These are phyloP conservation scores for Didymellaceae sp. DNA, from an alignment of 2,329 filamentous ascomycete species.

Conservation along the genomic window DNA sequence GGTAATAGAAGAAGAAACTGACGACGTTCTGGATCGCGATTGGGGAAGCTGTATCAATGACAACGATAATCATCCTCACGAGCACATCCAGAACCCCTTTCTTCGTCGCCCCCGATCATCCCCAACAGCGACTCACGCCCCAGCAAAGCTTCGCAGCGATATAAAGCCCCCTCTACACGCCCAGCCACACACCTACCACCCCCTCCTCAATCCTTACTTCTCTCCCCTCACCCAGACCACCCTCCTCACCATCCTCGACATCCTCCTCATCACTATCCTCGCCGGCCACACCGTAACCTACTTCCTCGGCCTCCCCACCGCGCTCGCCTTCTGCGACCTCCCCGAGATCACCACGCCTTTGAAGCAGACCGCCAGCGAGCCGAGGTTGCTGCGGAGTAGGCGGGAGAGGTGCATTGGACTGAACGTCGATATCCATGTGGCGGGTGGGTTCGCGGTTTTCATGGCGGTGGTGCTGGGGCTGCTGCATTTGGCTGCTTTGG, in stretches of 20 bases:
- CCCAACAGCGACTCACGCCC: too few species aligned
- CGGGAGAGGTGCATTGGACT: constrained; percentile 1
- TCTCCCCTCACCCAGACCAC: not conserved
- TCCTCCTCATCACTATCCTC: constrained; percentile 10
- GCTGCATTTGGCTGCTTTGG: not conserved
- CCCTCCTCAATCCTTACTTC: constrained; percentile 1
- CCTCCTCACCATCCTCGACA: constrained; percentile 16
- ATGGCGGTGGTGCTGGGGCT: constrained; percentile 4
- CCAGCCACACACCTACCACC: constrained; percentile 9
- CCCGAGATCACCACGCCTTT: not conserved
- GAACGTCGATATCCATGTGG: constrained; percentile 12
- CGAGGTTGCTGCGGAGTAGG: not conserved
- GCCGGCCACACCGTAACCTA: constrained; percentile 16
- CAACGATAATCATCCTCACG: too few species aligned
- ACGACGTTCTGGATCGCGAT: too few species aligned
- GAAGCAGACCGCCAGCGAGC: not conserved
- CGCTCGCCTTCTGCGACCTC: constrained; percentile 12
- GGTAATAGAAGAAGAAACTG: not conserved
- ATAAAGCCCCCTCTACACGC: not conserved
- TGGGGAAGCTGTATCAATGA: too few species aligned
- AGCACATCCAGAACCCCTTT: too few species aligned
- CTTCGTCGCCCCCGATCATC: too few species aligned
- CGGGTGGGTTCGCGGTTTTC: constrained; percentile 10
- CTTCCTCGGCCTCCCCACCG: constrained; percentile 11
- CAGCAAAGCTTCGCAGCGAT: not conserved